These are phyloP conservation scores for Ascochyta fabae DNA, from an alignment of 2,329 filamentous ascomycete genomes.

Conservation along the genomic window DNA sequence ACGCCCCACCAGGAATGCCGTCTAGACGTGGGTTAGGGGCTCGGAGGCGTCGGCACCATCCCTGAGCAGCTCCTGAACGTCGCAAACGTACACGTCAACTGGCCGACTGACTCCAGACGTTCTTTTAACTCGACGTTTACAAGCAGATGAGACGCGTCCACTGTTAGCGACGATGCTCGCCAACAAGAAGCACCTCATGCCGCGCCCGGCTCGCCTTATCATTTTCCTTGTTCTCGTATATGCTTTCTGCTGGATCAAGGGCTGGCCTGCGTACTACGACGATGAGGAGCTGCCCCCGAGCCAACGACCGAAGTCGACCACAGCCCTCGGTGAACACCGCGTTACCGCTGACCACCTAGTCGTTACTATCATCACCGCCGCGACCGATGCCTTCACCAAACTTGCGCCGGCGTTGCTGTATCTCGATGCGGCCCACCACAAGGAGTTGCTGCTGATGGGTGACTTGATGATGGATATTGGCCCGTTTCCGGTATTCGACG, in stretches of 20 bases:
- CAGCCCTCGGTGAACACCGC: constrained; percentile 23
- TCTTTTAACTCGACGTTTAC: background rate
- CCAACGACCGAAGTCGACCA: constrained; percentile 24
- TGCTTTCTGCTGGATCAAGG: constrained; percentile 42
- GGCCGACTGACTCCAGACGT: constrained; percentile 1
- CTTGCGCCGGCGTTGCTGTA: constrained; percentile 52
- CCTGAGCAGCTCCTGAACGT: constrained; percentile 16
- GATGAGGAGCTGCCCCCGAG: constrained; percentile 39
- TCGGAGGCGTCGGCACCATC: constrained; percentile 5
- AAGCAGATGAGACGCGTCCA: constrained; percentile 16
- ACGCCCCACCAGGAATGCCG: constrained; percentile 14
- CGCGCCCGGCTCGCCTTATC: constrained; percentile 33
- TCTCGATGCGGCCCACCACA: constrained; percentile 38
- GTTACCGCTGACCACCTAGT: constrained; percentile 50
- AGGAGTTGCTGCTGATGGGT: constrained; percentile 48
- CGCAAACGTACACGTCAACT: background rate
- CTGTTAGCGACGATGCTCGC: constrained; percentile 34
- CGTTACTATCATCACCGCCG: constrained; percentile 63
- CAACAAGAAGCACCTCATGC: constrained; percentile 26
- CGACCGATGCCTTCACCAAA: constrained; percentile 62
- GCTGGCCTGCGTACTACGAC: constrained; percentile 42
- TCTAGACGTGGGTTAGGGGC: constrained; percentile 13
- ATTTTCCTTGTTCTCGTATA: constrained; percentile 29
- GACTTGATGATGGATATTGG: constrained; percentile 46
- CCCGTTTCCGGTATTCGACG: constrained; percentile 47